Percentiles rank a stretch among this genome's conserved stretches.
Evolutionary conservation across 176 grass and related monocot genomes (phyloP).

Genomic region (Hyparrhenia diplandra): DNA sequence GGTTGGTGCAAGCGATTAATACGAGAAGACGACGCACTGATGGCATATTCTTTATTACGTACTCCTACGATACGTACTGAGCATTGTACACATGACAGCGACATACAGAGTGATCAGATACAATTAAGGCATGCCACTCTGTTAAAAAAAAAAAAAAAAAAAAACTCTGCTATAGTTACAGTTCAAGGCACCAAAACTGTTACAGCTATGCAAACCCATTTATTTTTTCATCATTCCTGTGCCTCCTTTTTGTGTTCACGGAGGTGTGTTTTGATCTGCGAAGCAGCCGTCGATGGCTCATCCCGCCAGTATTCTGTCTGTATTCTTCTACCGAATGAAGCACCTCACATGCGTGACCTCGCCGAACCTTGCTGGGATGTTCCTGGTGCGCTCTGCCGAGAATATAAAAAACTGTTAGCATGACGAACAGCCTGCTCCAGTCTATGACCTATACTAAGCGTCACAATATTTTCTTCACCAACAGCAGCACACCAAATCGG

Average conservation of each 20-base stretch:
- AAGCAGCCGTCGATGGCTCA: not conserved
- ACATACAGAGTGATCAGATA: not conserved
- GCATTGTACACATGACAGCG: not conserved
- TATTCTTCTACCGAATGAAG: not conserved
- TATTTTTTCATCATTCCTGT: not conserved
- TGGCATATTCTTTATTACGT: not conserved
- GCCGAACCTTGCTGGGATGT: slow-evolving; percentile 16
- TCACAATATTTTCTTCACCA: not conserved
- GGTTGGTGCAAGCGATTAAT: not conserved
- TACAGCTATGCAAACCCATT: not conserved
- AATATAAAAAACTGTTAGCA: not conserved
- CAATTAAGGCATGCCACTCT: not conserved
- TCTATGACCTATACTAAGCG: not conserved
- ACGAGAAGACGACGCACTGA: not conserved
- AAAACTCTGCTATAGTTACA: not conserved
- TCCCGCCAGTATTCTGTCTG: not conserved
- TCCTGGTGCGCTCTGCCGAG: slow-evolving; percentile 26
- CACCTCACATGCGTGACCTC: slow-evolving; percentile 47
- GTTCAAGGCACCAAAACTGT: not conserved
- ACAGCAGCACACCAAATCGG: not conserved
- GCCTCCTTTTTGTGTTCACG: not conserved
- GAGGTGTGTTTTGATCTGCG: not conserved
- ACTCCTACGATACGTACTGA: too few species aligned
- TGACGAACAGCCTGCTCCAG: not conserved
- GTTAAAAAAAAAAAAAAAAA: not conserved